Evolutionary conservation across 2,329 filamentous ascomycete species (phyloP).

Genomic region (Colletotrichum higginsianum): DNA sequence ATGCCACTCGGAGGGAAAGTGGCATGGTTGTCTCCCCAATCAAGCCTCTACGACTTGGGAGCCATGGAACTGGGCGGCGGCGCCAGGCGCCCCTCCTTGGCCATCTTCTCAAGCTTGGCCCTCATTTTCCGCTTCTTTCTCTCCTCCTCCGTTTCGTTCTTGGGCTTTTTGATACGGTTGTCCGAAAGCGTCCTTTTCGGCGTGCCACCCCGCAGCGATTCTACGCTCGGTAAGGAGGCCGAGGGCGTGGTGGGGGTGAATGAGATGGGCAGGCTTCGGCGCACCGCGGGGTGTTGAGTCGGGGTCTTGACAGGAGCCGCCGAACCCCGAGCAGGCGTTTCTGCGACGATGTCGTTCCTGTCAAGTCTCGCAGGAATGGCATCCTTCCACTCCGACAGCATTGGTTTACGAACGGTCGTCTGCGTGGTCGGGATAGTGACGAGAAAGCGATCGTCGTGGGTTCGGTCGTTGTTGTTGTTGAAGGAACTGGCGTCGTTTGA

Average conservation of each 20-base stretch:
- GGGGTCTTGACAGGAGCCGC: background rate
- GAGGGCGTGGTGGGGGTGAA: constrained; percentile 17
- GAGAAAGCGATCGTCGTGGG: background rate
- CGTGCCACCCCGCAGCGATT: background rate
- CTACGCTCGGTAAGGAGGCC: background rate
- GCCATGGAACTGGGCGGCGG: constrained; percentile 11
- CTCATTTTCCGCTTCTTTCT: constrained; percentile 8
- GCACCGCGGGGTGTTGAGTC: constrained; percentile 12
- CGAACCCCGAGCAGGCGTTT: constrained; percentile 14
- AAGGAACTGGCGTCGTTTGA: background rate
- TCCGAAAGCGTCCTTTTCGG: constrained; percentile 4
- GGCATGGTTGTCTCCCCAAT: background rate
- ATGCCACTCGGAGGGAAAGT: background rate
- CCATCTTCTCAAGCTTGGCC: constrained; percentile 26
- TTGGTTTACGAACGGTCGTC: background rate
- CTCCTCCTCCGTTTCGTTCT: constrained; percentile 24
- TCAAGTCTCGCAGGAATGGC: background rate
- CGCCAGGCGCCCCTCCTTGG: constrained; percentile 28
- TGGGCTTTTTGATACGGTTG: constrained; percentile 38
- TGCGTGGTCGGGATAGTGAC: background rate
- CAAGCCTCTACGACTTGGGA: constrained; percentile 3
- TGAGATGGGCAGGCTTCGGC: constrained; percentile 20
- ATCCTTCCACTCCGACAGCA: background rate
- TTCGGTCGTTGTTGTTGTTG: background rate
- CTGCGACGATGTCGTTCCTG: background rate